These are phyloP conservation scores for Lentinula aciculospora DNA, from an alignment of 768 basidiomycete genomes.

Conservation along the genomic window DNA sequence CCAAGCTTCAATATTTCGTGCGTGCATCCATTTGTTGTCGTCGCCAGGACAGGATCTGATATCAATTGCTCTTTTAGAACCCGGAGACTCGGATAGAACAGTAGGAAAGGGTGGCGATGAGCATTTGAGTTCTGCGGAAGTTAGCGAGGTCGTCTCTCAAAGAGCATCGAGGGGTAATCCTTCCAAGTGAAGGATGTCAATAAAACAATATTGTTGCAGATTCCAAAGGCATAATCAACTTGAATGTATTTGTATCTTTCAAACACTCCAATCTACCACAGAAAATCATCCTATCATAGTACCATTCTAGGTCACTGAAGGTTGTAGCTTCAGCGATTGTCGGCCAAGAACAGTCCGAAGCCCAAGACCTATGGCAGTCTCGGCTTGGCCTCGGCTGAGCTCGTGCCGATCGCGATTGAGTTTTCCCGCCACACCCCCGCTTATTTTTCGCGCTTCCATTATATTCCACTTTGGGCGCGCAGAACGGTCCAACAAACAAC, in stretches of 20 bases:
- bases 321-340: no score
- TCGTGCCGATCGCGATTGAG: background rate
- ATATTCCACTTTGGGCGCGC: background rate
- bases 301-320: no score
- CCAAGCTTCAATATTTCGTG: slow-evolving; percentile 1
- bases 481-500: background rate
- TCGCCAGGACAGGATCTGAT: background rate
- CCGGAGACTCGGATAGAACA: background rate
- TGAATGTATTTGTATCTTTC: no score
- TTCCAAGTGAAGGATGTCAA: background rate
- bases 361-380: no score
- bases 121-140: slow-evolving; percentile 1
- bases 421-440: background rate
- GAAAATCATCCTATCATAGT: no score
- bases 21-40: background rate
- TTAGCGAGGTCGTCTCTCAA: slow-evolving; percentile 1
- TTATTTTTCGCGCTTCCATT: background rate
- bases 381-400: no score
- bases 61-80: background rate
- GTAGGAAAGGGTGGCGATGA: background rate
- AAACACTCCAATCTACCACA: no score
- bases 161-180: background rate
- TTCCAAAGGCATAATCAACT: no score
- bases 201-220: background rate
- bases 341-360: no score